These are phyloP conservation scores for Arxiozyma heterogenica DNA, from an alignment of 1,139 yeast genomes.

Conservation along the genomic window DNA sequence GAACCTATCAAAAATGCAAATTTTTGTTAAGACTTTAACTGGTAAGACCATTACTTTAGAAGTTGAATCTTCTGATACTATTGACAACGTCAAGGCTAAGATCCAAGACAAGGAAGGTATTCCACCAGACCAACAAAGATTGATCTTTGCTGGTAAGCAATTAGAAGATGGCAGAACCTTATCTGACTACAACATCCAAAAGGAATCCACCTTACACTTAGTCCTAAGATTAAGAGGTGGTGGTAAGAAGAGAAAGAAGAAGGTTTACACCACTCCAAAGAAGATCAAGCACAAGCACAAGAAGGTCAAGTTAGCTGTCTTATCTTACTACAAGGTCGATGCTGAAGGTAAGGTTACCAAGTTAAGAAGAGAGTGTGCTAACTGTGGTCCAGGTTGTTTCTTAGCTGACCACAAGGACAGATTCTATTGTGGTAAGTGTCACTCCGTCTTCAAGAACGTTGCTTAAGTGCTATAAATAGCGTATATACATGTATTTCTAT, in stretches of 20 bases:
- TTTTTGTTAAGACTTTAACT: constrained; percentile 97
- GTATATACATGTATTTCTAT: background rate
- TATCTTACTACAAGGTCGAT: constrained; percentile 98
- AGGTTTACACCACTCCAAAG: constrained; percentile 99
- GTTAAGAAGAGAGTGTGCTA: constrained; percentile 98
- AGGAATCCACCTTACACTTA: constrained; percentile 97
- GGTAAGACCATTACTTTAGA: constrained; percentile 99
- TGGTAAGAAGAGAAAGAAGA: constrained; percentile 99
- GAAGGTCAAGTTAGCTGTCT: constrained; percentile 98
- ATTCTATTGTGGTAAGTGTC: constrained; percentile 99
- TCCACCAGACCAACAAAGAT: constrained; percentile 99
- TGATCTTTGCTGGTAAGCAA: constrained; percentile 99
- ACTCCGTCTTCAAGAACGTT: constrained; percentile 60
- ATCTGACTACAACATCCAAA: constrained; percentile 99
- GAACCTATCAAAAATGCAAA: constrained; percentile 54
- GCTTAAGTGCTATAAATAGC: constrained; percentile 14
- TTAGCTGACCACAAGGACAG: constrained; percentile 99
- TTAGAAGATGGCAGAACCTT: constrained; percentile 98
- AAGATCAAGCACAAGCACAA: constrained; percentile 99
- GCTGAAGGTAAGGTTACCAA: constrained; percentile 97
- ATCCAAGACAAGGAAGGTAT: constrained; percentile 99
- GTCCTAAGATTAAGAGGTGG: constrained; percentile 99
- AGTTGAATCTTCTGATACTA: constrained; percentile 98
- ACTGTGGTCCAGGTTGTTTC: constrained; percentile 99
- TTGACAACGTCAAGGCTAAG: constrained; percentile 98